Percentiles rank a stretch among this genome's conserved stretches.
These are phyloP conservation scores for Medicago truncatula DNA, from an alignment of 306 rosid genomes.

Conservation along the genomic window DNA sequence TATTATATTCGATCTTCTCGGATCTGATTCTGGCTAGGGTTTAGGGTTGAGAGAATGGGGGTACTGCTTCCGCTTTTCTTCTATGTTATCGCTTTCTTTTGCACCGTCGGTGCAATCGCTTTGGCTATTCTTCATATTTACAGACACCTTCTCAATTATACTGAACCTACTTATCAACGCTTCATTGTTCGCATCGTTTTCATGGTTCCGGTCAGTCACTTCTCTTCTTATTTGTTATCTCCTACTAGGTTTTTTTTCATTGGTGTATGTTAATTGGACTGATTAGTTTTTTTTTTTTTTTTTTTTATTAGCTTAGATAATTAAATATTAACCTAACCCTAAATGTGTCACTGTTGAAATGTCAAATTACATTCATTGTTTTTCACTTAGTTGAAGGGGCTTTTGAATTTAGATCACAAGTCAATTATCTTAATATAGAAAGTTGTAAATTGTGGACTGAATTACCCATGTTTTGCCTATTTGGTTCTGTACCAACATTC, in stretches of 20 bases:
- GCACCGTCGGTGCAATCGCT: conserved; percentile 87
- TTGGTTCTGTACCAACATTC: conserved; percentile 15
- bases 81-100: conserved; percentile 70
- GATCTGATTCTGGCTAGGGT: conserved; percentile 52
- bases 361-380: not conserved
- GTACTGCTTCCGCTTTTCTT: conserved; percentile 65
- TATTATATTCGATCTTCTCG: conserved; percentile 3
- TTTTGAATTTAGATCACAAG: conserved; percentile 21
- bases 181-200: conserved; percentile 89
- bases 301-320: conserved; percentile 2
- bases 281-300: not conserved
- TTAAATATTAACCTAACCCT: not conserved
- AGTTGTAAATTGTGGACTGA: not conserved
- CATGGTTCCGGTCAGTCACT: conserved; percentile 89
- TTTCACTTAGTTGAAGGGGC: conserved; percentile 6
- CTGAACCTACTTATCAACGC: conserved; percentile 96
- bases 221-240: not conserved
- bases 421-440: not conserved
- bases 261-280: not conserved
- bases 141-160: conserved; percentile 87
- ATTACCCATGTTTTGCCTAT: not conserved
- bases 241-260: not conserved
- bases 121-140: conserved; percentile 79
- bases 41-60: conserved; percentile 54
- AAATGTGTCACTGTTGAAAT: not conserved